Percentiles rank a stretch among this genome's conserved stretches.
These are phyloP conservation scores for Moniliophthora roreri DNA, from an alignment of 1,284 basidiomycete genomes.

Conservation along the genomic window DNA sequence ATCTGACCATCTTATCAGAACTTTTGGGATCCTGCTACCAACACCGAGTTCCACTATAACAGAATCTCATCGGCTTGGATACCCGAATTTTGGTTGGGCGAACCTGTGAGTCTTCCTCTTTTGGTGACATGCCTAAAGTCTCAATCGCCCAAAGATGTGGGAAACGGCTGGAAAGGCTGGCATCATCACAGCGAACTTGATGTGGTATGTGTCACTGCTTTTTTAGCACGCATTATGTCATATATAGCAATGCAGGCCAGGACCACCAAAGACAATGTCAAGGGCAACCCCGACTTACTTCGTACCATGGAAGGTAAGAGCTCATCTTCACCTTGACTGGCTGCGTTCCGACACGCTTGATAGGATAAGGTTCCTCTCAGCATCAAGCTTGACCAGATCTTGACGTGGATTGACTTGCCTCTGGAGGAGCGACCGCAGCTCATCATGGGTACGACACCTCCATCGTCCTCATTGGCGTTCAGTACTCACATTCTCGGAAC, in stretches of 20 bases:
- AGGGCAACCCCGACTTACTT: constrained; percentile 75
- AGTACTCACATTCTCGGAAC: constrained; percentile 3
- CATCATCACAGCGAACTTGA: constrained; percentile 79
- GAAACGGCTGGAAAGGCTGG: constrained; percentile 77
- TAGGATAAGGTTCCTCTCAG: constrained; percentile 63
- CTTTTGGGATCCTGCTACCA: constrained; percentile 76
- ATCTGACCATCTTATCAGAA: constrained; percentile 45
- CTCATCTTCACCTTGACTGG: not conserved
- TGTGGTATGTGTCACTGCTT: constrained; percentile 65
- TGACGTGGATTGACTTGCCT: constrained; percentile 77
- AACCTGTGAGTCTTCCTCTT: constrained; percentile 59
- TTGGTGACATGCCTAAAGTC: too few relatives aligned
- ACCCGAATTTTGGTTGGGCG: constrained; percentile 82
- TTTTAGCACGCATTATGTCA: not conserved
- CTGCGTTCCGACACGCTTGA: constrained; percentile 1
- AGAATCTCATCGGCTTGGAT: constrained; percentile 61
- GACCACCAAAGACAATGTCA: constrained; percentile 67
- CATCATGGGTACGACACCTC: constrained; percentile 59
- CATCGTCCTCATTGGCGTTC: not conserved
- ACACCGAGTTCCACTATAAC: constrained; percentile 72
- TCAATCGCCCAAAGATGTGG: too few relatives aligned
- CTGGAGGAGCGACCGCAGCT: constrained; percentile 72
- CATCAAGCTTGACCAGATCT: constrained; percentile 73
- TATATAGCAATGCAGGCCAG: constrained; percentile 59
- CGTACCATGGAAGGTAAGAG: constrained; percentile 68